These are phyloP conservation scores for Cavenderia fasciculata DNA, from an alignment of 78 protist genomes.

Conservation along the genomic window DNA sequence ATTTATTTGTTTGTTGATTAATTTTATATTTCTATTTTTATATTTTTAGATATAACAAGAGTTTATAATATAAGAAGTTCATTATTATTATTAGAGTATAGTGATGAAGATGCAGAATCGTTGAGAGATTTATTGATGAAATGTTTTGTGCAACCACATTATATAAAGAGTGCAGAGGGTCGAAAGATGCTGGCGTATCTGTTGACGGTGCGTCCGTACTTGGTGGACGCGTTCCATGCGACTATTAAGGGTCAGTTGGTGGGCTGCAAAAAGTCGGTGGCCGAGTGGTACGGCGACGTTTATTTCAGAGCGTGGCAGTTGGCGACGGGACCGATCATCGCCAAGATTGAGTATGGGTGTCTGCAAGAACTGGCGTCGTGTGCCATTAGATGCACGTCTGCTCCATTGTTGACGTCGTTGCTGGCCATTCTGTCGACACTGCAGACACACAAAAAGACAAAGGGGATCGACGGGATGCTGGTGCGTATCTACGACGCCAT, in stretches of 20 bases:
- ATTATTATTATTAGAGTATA: slow-evolving; percentile 44
- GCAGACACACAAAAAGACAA: slow-evolving; percentile 58
- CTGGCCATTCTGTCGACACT: slow-evolving; percentile 30
- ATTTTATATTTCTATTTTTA: neutral
- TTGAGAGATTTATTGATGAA: slow-evolving; percentile 57
- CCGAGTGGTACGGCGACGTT: slow-evolving; percentile 55
- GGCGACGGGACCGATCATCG: slow-evolving; percentile 14
- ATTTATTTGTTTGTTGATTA: neutral
- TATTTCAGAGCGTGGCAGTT: slow-evolving; percentile 83
- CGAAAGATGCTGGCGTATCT: slow-evolving; percentile 52
- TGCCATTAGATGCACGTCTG: slow-evolving; percentile 45
- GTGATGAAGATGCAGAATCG: neutral
- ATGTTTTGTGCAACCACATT: slow-evolving; percentile 57
- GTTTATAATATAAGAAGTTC: slow-evolving; percentile 40
- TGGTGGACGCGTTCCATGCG: slow-evolving; percentile 67
- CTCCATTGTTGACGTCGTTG: neutral
- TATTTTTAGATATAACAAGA: slow-evolving; percentile 55
- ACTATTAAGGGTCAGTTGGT: slow-evolving; percentile 71
- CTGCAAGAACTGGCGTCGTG: slow-evolving; percentile 75
- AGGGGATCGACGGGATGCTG: slow-evolving; percentile 84
- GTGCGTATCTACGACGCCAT: slow-evolving; percentile 80
- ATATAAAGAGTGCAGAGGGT: slow-evolving; percentile 71
- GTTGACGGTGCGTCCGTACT: slow-evolving; percentile 2
- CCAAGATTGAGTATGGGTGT: slow-evolving; percentile 45
- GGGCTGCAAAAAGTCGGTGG: neutral